These are phyloP conservation scores for Phytophthora fragariae DNA, from an alignment of 352 stramenopile species.

Conservation along the genomic window DNA sequence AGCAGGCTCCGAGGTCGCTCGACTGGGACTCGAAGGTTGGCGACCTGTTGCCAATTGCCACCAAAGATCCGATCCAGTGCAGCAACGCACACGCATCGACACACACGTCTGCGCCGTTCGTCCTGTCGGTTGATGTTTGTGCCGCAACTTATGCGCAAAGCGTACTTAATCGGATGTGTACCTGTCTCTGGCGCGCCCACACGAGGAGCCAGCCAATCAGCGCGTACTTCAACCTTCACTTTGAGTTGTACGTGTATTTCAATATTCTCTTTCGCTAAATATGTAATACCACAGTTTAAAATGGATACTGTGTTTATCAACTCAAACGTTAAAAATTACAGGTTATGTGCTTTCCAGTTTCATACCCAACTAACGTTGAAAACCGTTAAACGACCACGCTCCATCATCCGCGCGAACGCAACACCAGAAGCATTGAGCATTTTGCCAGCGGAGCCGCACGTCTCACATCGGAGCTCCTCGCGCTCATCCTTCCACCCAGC, in stretches of 20 bases:
- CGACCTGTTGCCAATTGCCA: conserved; percentile 20
- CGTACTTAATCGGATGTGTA: conserved; percentile 6
- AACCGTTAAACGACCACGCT: conserved; percentile 21
- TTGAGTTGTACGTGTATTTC: background rate
- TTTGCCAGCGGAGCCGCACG: conserved; percentile 17
- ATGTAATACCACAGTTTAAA: background rate
- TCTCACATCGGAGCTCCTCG: background rate
- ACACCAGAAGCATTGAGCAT: conserved; percentile 12
- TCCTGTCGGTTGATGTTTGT: conserved; percentile 16
- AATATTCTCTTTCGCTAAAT: background rate
- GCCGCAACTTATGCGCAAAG: conserved; percentile 18
- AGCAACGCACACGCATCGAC: background rate
- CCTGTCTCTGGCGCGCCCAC: conserved; percentile 4
- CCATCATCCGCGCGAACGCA: conserved; percentile 21
- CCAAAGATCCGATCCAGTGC: background rate
- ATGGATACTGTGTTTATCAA: background rate
- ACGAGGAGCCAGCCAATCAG: conserved; percentile 22
- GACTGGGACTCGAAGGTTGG: conserved; percentile 14
- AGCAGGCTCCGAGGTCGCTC: conserved; percentile 14
- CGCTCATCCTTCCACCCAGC: background rate
- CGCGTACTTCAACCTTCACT: conserved; percentile 5
- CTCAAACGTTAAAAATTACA: too few species aligned
- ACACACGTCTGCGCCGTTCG: background rate
- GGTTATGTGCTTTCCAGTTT: background rate
- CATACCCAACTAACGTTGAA: background rate